Percentiles rank a stretch among this genome's conserved stretches.
phyloP scores from a whole-genome alignment of 2,329 filamentous ascomycete genomes.

The Leptographium procerum region DNA sequence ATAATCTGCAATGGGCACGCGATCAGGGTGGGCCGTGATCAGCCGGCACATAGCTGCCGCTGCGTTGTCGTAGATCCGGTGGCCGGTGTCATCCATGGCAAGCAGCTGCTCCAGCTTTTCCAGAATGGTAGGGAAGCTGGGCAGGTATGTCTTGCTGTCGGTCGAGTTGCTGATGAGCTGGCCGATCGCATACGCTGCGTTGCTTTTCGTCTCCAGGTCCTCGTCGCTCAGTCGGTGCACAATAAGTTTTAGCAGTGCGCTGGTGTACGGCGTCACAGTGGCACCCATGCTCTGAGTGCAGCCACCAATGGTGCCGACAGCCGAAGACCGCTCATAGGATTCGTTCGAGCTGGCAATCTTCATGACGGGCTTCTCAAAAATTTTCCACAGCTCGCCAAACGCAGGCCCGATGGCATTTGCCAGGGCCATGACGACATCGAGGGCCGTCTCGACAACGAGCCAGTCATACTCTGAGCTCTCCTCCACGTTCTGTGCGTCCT shows the following conservation, averaged over 20 bases:
- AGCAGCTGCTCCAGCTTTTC: slow-evolving; percentile 79
- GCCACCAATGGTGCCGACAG: slow-evolving; percentile 86
- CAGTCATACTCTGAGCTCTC: slow-evolving; percentile 91
- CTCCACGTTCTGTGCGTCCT: slow-evolving; percentile 62
- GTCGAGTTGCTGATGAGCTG: slow-evolving; percentile 73
- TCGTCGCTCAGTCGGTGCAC: slow-evolving; percentile 81
- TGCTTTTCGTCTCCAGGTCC: slow-evolving; percentile 86
- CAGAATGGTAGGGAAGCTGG: slow-evolving; percentile 67
- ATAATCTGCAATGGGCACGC: slow-evolving; percentile 68
- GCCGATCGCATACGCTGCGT: slow-evolving; percentile 84
- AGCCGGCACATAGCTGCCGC: slow-evolving; percentile 84
- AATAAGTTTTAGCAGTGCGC: slow-evolving; percentile 64
- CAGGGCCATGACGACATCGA: slow-evolving; percentile 81
- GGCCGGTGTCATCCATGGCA: slow-evolving; percentile 53
- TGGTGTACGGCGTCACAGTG: slow-evolving; percentile 72
- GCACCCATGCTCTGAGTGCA: slow-evolving; percentile 74
- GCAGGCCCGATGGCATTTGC: slow-evolving; percentile 68
- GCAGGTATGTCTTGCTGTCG: slow-evolving; percentile 60
- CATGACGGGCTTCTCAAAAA: slow-evolving; percentile 85
- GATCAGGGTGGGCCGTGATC: slow-evolving; percentile 80
- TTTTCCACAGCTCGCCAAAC: slow-evolving; percentile 86
- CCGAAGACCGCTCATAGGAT: slow-evolving; percentile 75
- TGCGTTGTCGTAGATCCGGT: slow-evolving; percentile 79
- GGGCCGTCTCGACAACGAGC: slow-evolving; percentile 87
- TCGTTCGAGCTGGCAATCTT: slow-evolving; percentile 82